phyloP scores from a whole-genome alignment of 78 protist genomes.

The Planoprotostelium fungivorum region DNA sequence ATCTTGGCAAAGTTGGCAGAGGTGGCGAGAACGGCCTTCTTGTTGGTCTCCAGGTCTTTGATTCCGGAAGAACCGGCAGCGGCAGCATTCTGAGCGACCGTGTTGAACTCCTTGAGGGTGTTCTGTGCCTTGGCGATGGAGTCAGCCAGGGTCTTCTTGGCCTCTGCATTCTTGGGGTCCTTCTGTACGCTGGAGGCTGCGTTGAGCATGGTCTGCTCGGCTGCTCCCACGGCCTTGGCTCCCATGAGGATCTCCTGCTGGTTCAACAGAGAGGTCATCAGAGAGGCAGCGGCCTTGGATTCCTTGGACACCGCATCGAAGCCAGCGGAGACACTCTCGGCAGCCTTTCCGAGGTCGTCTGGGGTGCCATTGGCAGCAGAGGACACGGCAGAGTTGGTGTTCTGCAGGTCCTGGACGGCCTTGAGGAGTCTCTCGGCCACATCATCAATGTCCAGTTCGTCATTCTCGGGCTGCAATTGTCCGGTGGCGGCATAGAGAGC shows the following conservation, averaged over 20 bases:
- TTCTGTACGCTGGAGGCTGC: not conserved
- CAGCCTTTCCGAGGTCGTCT: not conserved
- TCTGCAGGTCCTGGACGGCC: not conserved
- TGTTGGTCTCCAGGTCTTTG: not conserved
- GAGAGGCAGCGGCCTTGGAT: not conserved
- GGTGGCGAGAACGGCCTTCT: not conserved
- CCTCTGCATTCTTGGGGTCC: not conserved
- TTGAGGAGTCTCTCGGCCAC: not conserved
- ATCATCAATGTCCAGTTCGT: not conserved
- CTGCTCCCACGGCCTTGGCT: not conserved
- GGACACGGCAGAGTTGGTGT: not conserved
- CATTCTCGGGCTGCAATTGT: slow-evolving; percentile 47
- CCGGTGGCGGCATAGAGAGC: slow-evolving; percentile 62
- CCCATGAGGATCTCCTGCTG: slow-evolving; percentile 8
- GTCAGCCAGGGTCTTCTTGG: slow-evolving; percentile 8
- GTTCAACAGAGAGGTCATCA: not conserved
- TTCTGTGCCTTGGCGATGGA: slow-evolving; percentile 1
- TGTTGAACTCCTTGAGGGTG: not conserved
- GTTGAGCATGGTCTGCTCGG: not conserved
- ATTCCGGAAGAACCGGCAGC: not conserved
- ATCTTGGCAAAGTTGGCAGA: not conserved
- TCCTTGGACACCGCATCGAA: not conserved
- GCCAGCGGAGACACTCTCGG: not conserved
- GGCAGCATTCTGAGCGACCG: not conserved
- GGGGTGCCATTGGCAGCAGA: not conserved